Percentiles rank a stretch among this genome's conserved stretches.
phyloP scores from a whole-genome alignment of 495 filamentous ascomycete genomes.

The Hypoxylon lienhwacheense region DNA sequence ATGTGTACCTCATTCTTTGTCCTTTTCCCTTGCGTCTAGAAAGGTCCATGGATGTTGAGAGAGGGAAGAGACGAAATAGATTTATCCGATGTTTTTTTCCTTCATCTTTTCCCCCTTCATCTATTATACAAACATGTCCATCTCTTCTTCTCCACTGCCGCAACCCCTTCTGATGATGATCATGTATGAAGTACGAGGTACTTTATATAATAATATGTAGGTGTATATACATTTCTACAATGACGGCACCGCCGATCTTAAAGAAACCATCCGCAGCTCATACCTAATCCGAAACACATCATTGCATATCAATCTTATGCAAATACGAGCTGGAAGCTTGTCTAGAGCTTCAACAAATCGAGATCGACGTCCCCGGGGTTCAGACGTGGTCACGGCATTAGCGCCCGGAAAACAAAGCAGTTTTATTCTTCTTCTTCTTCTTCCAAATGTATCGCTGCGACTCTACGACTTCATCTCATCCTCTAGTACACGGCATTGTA shows the following conservation, averaged over 20 bases:
- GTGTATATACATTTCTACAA: not conserved
- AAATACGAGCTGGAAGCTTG: slow-evolving; percentile 32
- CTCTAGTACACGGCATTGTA: not conserved
- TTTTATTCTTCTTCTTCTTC: no score
- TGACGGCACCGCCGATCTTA: slow-evolving; percentile 27
- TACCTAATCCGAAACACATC: slow-evolving; percentile 35
- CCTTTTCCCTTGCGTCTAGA: not conserved
- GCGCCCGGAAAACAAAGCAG: slow-evolving; percentile 21
- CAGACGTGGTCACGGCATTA: slow-evolving; percentile 32
- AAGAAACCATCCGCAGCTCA: slow-evolving; percentile 6
- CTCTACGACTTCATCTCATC: slow-evolving; percentile 27
- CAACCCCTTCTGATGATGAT: no score
- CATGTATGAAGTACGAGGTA: no score
- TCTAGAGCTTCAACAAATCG: slow-evolving; percentile 27
- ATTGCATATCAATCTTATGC: slow-evolving; percentile 28
- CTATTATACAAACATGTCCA: not conserved
- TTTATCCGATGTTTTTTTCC: not conserved
- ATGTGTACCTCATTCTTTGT: not conserved
- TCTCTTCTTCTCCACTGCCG: not conserved
- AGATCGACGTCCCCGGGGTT: slow-evolving; percentile 31
- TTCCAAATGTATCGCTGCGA: slow-evolving; percentile 25
- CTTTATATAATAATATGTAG: no score
- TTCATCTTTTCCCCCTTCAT: not conserved
- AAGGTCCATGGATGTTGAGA: not conserved
- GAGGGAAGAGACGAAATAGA: not conserved